A percentile compares a stretch with the other conserved stretches of the same genome.
These are phyloP conservation scores for Phytopythium litorale DNA, from an alignment of 352 stramenopile species.

Conservation along the genomic window DNA sequence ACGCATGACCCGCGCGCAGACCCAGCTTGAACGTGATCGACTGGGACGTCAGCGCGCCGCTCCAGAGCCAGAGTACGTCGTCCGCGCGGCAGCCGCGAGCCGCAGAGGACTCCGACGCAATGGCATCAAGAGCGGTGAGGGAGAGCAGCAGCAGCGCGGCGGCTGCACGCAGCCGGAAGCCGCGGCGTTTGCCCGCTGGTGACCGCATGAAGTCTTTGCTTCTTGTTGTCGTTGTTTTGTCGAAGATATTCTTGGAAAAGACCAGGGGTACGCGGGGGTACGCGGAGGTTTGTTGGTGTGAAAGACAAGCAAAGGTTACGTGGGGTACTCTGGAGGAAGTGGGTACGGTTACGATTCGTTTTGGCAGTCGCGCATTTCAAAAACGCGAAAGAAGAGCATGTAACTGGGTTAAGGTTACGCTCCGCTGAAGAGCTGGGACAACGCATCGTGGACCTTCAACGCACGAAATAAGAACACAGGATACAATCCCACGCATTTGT, in stretches of 20 bases:
- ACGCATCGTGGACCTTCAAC: conserved; percentile 8
- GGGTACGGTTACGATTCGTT: background rate
- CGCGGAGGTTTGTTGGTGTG: too few species aligned
- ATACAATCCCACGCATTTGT: too few species aligned
- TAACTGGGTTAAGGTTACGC: too few species aligned
- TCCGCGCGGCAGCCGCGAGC: conserved; percentile 21
- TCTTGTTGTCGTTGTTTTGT: too few species aligned
- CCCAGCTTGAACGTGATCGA: conserved; percentile 73
- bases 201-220: too few species aligned
- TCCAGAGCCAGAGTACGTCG: conserved; percentile 74
- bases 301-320: too few species aligned
- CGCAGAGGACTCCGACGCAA: background rate
- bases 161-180: background rate
- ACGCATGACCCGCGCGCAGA: conserved; percentile 48
- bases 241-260: too few species aligned
- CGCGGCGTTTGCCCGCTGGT: background rate
- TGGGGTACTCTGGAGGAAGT: too few species aligned
- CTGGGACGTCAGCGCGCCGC: conserved; percentile 55
- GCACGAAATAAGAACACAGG: conserved; percentile 4
- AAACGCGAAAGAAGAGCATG: too few species aligned
- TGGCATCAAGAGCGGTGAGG: background rate
- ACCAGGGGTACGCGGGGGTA: too few species aligned
- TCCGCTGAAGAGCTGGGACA: conserved; percentile 8
- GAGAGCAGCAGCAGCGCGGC: background rate
- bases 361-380: too few species aligned